These are phyloP conservation scores for Collybia sp. DNA, from an alignment of 768 basidiomycete genomes.

Conservation along the genomic window DNA sequence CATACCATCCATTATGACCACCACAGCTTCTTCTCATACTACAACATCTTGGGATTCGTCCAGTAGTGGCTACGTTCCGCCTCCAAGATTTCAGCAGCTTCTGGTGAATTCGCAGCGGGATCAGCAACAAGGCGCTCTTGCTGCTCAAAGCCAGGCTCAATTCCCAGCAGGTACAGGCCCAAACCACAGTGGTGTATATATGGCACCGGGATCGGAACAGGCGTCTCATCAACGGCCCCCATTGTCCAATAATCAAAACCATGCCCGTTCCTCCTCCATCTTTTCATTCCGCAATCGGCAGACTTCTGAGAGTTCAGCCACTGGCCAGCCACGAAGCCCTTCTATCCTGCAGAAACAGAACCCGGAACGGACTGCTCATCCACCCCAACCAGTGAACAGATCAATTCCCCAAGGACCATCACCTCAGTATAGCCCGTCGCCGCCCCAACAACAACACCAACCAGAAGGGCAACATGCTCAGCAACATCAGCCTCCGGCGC, in stretches of 20 bases:
- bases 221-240: constrained; percentile 15
- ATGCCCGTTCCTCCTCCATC: constrained; percentile 59
- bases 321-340: too few relatives aligned
- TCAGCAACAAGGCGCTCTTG: constrained; percentile 3
- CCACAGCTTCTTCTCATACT: constrained; percentile 18
- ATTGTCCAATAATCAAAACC: constrained; percentile 20
- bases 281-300: constrained; percentile 45
- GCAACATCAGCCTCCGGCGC: constrained; percentile 3
- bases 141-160: too few relatives aligned
- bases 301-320: neutral
- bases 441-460: constrained; percentile 7
- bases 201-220: constrained; percentile 13
- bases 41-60: constrained; percentile 19
- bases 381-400: too few relatives aligned
- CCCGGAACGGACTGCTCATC: too few relatives aligned
- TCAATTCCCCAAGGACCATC: constrained; percentile 5
- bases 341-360: too few relatives aligned
- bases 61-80: constrained; percentile 20
- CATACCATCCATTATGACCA: constrained; percentile 1
- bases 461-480: neutral
- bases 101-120: constrained; percentile 8
- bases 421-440: constrained; percentile 5
- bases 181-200: constrained; percentile 5
- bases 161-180: too few relatives aligned
- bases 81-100: constrained; percentile 24